A percentile compares a stretch with the other conserved stretches of the same genome.
Evolutionary conservation across 2,329 filamentous ascomycete genomes (phyloP).

Genomic region (Penicillium frequentans): DNA sequence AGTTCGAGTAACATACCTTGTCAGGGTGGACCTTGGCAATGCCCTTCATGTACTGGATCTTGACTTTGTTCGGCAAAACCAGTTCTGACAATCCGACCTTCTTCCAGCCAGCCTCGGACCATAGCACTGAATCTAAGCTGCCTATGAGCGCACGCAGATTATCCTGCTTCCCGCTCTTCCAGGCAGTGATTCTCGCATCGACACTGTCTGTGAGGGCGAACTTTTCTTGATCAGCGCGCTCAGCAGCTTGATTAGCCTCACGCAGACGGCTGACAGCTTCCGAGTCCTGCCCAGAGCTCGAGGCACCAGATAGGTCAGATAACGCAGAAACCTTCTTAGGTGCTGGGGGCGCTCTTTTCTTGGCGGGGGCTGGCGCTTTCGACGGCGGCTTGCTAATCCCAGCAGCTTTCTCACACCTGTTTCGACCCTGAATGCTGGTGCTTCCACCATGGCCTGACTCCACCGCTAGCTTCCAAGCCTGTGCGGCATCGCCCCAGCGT

Average conservation of each 20-base stretch:
- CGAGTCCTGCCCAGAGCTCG: constrained; percentile 52
- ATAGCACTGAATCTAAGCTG: constrained; percentile 84
- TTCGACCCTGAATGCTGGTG: constrained; percentile 79
- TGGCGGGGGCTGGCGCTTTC: constrained; percentile 48
- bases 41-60: constrained; percentile 98
- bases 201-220: constrained; percentile 85
- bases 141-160: constrained; percentile 86
- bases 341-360: constrained; percentile 48
- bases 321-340: constrained; percentile 35
- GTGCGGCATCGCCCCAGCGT: constrained; percentile 80
- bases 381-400: constrained; percentile 59
- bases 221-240: constrained; percentile 86
- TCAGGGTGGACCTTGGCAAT: constrained; percentile 98
- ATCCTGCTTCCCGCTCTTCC: constrained; percentile 89
- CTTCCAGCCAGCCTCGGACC: constrained; percentile 93
- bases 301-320: constrained; percentile 35
- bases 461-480: constrained; percentile 79
- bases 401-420: constrained; percentile 85
- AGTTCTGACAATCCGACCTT: constrained; percentile 93
- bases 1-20: constrained; percentile 66
- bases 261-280: constrained; percentile 82
- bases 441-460: constrained; percentile 83
- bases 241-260: constrained; percentile 80
- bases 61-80: constrained; percentile 90
- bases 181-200: constrained; percentile 73